These are phyloP conservation scores for Coccomyxa sp. DNA, from an alignment of 139 green algal species.

Conservation along the genomic window DNA sequence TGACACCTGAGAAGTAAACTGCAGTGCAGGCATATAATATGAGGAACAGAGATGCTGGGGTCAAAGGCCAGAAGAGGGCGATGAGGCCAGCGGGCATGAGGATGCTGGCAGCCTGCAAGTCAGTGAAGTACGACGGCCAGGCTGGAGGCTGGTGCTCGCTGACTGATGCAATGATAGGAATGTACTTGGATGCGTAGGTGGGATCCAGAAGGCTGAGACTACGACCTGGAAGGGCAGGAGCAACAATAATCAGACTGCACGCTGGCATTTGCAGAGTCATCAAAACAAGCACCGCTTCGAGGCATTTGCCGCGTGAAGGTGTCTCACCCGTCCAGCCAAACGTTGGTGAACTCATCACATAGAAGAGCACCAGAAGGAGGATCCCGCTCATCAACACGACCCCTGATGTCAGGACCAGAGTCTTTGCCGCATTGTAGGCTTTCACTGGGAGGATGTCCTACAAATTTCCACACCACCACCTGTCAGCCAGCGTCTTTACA, in stretches of 20 bases:
- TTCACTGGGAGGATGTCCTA: conserved; percentile 43
- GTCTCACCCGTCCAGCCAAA: conserved; percentile 82
- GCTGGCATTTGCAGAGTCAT: neutral
- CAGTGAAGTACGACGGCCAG: conserved; percentile 90
- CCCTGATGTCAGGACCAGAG: conserved; percentile 46
- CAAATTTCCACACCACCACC: conserved; percentile 17
- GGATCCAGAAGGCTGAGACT: conserved; percentile 89
- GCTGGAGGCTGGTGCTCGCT: conserved; percentile 88
- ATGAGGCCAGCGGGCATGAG: conserved; percentile 73
- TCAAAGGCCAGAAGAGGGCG: conserved; percentile 74
- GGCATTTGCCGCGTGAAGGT: neutral
- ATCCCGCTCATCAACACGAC: conserved; percentile 30
- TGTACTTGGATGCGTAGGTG: conserved; percentile 94
- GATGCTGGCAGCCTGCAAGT: conserved; percentile 55
- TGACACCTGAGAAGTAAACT: conserved; percentile 93
- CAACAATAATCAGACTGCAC: neutral
- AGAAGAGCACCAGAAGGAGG: conserved; percentile 57
- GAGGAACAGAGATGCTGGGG: conserved; percentile 83
- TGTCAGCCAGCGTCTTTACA: neutral
- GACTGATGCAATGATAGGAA: conserved; percentile 95
- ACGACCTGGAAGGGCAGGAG: conserved; percentile 50
- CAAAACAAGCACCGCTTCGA: neutral
- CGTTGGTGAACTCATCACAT: conserved; percentile 82
- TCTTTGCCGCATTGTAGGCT: conserved; percentile 53
- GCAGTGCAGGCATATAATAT: conserved; percentile 90